These are phyloP conservation scores for Podospora sp. DNA, from an alignment of 495 filamentous ascomycete species.

Conservation along the genomic window DNA sequence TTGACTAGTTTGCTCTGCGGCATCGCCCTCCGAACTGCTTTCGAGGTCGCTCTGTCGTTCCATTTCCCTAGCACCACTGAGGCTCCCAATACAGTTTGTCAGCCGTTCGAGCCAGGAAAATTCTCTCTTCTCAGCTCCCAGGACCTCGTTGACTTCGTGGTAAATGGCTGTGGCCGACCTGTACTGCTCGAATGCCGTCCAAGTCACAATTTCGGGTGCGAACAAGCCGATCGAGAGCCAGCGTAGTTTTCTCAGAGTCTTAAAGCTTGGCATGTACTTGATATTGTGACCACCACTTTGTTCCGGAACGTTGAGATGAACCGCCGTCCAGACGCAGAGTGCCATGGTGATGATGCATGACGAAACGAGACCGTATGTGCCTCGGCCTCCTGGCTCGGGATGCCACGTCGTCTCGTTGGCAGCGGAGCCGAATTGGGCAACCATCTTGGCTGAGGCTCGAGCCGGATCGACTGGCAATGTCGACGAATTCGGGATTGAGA, in stretches of 20 bases:
- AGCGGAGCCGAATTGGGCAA: background rate
- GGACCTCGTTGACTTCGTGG: background rate
- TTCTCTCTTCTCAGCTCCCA: background rate
- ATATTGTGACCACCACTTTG: too few species aligned
- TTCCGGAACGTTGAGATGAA: slow-evolving; percentile 11
- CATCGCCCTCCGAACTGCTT: background rate
- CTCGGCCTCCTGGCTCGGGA: background rate
- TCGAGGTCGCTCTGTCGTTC: background rate
- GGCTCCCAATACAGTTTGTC: background rate
- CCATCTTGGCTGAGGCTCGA: too few species aligned
- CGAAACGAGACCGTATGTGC: background rate
- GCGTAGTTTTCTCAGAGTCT: too few species aligned
- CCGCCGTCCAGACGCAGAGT: slow-evolving; percentile 1
- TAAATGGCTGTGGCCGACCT: slow-evolving; percentile 2
- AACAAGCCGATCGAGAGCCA: slow-evolving; percentile 17
- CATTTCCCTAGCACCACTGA: background rate
- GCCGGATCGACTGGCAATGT: too few species aligned
- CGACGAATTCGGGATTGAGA: too few species aligned
- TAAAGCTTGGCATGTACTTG: too few species aligned
- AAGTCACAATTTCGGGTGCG: slow-evolving; percentile 15
- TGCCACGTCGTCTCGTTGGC: background rate
- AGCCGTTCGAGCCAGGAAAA: background rate
- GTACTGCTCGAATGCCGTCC: slow-evolving; percentile 9
- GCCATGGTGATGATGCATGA: slow-evolving; percentile 8
- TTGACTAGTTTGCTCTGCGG: background rate